Percentiles rank a stretch among this genome's conserved stretches.
These are phyloP conservation scores for Cryphonectria parasitica DNA, from an alignment of 2,329 filamentous ascomycete genomes.

Conservation along the genomic window DNA sequence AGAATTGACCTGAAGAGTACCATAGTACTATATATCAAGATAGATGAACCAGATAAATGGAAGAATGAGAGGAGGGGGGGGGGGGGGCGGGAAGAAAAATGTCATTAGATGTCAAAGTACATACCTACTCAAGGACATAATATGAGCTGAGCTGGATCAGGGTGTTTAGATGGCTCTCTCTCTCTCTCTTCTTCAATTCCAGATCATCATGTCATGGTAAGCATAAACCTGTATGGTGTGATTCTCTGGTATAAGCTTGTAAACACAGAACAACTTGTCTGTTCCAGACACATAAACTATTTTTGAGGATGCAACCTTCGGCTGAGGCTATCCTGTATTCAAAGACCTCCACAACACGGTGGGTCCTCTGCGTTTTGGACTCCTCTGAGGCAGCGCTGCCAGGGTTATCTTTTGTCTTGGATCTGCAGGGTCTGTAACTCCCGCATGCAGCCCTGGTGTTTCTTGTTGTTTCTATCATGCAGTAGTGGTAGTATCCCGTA, in stretches of 20 bases:
- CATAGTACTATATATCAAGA: not conserved
- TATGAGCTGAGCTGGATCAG: too few relatives aligned
- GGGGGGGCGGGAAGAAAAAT: too few relatives aligned
- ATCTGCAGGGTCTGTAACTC: not conserved
- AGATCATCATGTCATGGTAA: not conserved
- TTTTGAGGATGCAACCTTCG: not conserved
- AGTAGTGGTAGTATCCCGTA: too few relatives aligned
- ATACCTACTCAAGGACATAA: too few relatives aligned
- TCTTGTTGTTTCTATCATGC: constrained; percentile 5
- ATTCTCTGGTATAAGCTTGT: not conserved
- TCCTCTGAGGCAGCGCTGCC: not conserved
- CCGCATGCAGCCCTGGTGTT: not conserved
- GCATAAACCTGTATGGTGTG: too few relatives aligned
- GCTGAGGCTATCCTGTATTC: not conserved
- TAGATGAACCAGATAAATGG: not conserved
- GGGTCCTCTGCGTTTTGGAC: constrained; percentile 3
- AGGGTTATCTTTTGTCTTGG: not conserved
- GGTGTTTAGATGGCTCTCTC: not conserved
- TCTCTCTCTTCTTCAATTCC: not conserved
- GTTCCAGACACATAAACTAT: not conserved
- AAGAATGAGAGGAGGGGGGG: not conserved
- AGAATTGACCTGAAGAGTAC: not conserved
- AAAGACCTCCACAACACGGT: not conserved
- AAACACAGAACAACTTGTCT: not conserved
- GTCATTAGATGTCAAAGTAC: too few relatives aligned